These are phyloP conservation scores for Colletotrichum endophyticum DNA, from an alignment of 2,329 filamentous ascomycete genomes.

Conservation along the genomic window DNA sequence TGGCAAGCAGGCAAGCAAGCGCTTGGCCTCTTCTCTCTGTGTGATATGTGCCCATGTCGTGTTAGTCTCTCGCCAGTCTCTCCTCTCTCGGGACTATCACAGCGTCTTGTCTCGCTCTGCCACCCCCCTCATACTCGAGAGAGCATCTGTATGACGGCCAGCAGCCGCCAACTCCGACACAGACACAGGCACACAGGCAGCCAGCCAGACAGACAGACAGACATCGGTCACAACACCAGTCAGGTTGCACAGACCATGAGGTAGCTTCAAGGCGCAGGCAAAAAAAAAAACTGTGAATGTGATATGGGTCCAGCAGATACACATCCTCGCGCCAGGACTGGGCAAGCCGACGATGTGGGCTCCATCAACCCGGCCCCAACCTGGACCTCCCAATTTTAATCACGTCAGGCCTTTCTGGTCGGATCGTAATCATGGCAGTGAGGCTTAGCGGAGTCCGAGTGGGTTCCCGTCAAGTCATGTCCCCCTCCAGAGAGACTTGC, in stretches of 20 bases:
- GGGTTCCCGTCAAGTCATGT: conserved; percentile 18
- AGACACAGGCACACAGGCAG: neutral
- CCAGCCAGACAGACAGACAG: neutral
- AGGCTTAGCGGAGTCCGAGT: conserved; percentile 20
- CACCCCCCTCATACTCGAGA: neutral
- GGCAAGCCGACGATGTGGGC: conserved; percentile 5
- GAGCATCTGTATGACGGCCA: neutral
- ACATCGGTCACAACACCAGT: neutral
- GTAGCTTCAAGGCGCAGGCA: neutral
- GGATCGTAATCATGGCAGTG: conserved; percentile 20
- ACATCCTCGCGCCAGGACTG: conserved; percentile 10
- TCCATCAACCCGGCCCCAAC: conserved; percentile 9
- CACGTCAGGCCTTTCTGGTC: conserved; percentile 15
- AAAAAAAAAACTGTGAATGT: neutral
- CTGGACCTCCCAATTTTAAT: conserved; percentile 21
- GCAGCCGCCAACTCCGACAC: neutral
- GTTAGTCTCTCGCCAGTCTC: neutral
- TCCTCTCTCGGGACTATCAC: neutral
- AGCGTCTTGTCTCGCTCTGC: neutral
- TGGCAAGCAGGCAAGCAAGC: neutral
- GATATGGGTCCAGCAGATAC: neutral
- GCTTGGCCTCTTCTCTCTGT: conserved; percentile 10
- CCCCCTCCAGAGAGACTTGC: neutral
- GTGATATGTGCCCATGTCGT: neutral
- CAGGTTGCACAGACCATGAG: neutral